These are phyloP conservation scores for Fraxinus quadrangulata DNA, from an alignment of 257 asterid genomes.

Conservation along the genomic window DNA sequence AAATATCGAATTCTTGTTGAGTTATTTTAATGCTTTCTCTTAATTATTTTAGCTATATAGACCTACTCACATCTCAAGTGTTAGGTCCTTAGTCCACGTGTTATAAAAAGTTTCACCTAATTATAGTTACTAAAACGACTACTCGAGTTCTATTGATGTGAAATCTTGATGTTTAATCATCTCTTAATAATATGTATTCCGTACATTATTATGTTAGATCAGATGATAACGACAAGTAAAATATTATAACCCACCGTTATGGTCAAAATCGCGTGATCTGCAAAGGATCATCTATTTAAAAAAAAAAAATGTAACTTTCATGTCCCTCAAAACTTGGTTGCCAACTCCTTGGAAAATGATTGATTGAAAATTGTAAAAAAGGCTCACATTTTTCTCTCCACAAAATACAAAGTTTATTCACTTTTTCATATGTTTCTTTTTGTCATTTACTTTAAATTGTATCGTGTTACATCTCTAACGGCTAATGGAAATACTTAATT, in stretches of 20 bases:
- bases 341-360: not conserved
- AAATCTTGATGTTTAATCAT: not conserved
- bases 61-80: too few species aligned
- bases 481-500: too few species aligned
- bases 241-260: not conserved
- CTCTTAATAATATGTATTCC: not conserved
- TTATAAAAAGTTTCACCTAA: too few species aligned
- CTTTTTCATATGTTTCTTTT: not conserved
- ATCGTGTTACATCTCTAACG: not conserved
- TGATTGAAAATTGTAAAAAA: not conserved
- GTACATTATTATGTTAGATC: not conserved
- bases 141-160: too few species aligned
- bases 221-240: not conserved
- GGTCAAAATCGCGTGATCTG: not conserved
- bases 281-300: not conserved
- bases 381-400: constrained; percentile 1
- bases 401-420: not conserved
- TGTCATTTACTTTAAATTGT: not conserved
- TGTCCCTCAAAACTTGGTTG: not conserved
- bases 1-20: too few species aligned
- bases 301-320: not conserved
- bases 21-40: too few species aligned
- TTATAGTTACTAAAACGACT: too few species aligned
- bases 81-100: too few species aligned
- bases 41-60: not conserved